A percentile compares a stretch with the other conserved stretches of the same genome.
These are phyloP conservation scores for Xylaria sp. DNA, from an alignment of 2,329 filamentous ascomycete genomes.

Conservation along the genomic window DNA sequence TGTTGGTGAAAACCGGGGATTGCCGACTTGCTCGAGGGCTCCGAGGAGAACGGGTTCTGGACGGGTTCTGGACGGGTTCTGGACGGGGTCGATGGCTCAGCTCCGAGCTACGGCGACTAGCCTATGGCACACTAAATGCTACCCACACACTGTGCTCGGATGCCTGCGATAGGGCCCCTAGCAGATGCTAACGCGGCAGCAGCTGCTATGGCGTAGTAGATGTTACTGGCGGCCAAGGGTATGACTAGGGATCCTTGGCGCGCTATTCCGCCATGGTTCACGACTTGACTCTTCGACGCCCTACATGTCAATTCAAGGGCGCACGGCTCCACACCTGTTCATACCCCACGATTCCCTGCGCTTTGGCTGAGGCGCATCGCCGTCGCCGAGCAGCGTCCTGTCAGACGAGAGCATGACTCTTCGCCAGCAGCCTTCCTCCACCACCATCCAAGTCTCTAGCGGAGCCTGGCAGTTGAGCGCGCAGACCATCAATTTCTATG, in stretches of 20 bases:
- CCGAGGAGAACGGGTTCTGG: constrained; percentile 7
- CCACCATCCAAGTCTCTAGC: background rate
- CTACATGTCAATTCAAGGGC: constrained; percentile 48
- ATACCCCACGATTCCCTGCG: constrained; percentile 23
- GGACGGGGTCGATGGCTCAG: background rate
- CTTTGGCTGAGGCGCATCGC: background rate
- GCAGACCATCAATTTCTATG: background rate
- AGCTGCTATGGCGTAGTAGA: background rate
- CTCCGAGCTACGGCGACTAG: constrained; percentile 25
- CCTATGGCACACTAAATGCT: background rate
- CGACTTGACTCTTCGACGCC: constrained; percentile 21
- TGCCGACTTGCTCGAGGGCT: background rate
- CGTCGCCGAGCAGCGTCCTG: background rate
- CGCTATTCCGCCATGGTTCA: background rate
- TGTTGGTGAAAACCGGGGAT: too few species aligned
- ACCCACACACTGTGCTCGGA: too few species aligned
- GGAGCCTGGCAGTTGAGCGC: background rate
- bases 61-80: too few species aligned
- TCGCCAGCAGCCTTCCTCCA: background rate
- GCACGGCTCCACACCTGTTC: constrained; percentile 43
- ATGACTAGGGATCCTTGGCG: constrained; percentile 11
- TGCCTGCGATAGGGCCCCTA: background rate
- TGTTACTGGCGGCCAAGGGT: background rate
- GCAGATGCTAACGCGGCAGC: background rate
- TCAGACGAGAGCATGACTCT: constrained; percentile 20